Evolutionary conservation across 164 flowering plant species (phyloP).

Genomic region (Aristolochia fimbriata): DNA sequence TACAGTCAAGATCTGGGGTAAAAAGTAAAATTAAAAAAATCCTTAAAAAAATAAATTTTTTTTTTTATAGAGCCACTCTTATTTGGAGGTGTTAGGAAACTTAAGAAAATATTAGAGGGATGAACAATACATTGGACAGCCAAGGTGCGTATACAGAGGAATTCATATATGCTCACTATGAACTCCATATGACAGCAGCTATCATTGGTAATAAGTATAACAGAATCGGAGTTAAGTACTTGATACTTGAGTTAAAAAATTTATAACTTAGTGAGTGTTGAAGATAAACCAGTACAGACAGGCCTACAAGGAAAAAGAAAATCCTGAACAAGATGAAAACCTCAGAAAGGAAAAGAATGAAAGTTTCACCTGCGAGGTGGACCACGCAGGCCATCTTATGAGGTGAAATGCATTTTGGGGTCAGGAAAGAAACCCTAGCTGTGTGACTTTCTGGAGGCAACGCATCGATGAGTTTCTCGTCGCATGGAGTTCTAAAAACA

Average conservation of each 20-base stretch:
- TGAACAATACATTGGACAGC: too few relatives aligned
- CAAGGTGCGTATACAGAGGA: too few relatives aligned
- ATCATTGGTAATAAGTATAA: neutral
- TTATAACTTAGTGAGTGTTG: neutral
- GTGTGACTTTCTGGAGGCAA: conserved; percentile 87
- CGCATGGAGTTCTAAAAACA: conserved; percentile 72
- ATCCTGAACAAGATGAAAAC: neutral
- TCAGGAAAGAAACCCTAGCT: conserved; percentile 85
- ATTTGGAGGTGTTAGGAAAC: too few relatives aligned
- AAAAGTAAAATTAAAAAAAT: too few relatives aligned
- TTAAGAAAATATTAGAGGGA: too few relatives aligned
- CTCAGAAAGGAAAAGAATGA: neutral
- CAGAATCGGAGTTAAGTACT: neutral
- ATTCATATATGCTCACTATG: too few relatives aligned
- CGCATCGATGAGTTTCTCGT: conserved; percentile 59
- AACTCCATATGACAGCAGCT: neutral
- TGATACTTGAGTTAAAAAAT: neutral
- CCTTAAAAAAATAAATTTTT: too few relatives aligned
- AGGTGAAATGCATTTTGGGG: conserved; percentile 51
- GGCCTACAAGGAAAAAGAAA: neutral
- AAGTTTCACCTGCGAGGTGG: conserved; percentile 85
- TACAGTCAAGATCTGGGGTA: too few relatives aligned
- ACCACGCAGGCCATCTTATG: conserved; percentile 89
- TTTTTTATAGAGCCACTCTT: too few relatives aligned
- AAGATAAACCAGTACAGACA: neutral